Base-by-base conservation (phyloP, 2,329 filamentous ascomycete genomes). In the Penicillium psychrosexuale region DNA sequence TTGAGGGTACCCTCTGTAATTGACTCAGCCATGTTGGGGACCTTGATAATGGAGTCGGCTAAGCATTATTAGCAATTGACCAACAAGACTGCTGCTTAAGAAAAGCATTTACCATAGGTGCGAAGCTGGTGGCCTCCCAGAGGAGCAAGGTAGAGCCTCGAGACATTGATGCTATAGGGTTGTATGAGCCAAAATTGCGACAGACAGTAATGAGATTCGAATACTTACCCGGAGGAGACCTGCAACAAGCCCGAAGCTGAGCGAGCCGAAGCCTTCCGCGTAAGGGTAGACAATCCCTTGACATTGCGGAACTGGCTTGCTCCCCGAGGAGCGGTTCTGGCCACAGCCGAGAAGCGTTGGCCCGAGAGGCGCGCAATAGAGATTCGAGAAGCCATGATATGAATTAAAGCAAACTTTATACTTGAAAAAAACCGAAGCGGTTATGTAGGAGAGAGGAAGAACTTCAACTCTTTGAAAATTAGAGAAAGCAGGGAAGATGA, bases 1-100 rank as follows among this genome's bases (percentile, higher is more conserved):
- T 96, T 97, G 69, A 99, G 75, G 22, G 94, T 99, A 58, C 94
- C 94, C 77, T 99, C 94, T 42, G 91, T 95, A 74, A 99, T 97
- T 47, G 94, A 97, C 77, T 99, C 94, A 61, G 94, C 94, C 94
- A 99, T 97, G 72, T 94, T 85, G 33, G 94, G 94, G 64, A 97
- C 94, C 78, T 97, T 93, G 75, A 99, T 86, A 61, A 93, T 78
- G 64, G 84, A 87, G 70, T 96, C 91, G 72, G 92, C 92, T 78
- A 15, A 48, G 48, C 8, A 52, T 5, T 9, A 42, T 53, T 33
- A 53, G 51, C 37, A 36, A 53, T 40, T 49, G 17, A 36, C 22
- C 13, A 17, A 38, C 8, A 44, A 30, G 40, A 24, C 6, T n/a
- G 28, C 38, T 30, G 28, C 38, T 30, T 27, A 47, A 24, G 5